These are phyloP conservation scores for Colletotrichum sojae DNA, from an alignment of 2,329 filamentous ascomycete genomes.

Conservation along the genomic window DNA sequence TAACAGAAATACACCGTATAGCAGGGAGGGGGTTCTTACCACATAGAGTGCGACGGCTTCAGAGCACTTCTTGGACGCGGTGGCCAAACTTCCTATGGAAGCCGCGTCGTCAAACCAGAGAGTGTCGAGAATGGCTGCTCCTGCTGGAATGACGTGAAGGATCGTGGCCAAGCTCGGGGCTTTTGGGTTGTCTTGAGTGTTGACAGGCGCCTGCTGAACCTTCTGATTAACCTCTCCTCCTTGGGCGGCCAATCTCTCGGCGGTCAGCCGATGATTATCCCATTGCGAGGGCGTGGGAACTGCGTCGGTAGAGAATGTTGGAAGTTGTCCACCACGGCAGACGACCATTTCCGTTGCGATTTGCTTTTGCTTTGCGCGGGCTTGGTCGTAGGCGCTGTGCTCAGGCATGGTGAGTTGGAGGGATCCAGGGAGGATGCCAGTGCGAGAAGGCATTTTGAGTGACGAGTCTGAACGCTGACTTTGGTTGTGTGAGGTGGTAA, in stretches of 20 bases:
- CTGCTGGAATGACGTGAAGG: background rate
- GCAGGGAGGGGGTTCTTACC: background rate
- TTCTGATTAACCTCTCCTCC: too few relatives aligned
- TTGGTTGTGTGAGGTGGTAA: too few relatives aligned
- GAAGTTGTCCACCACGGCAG: background rate
- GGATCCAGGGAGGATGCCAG: too few relatives aligned
- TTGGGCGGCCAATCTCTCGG: background rate
- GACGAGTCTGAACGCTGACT: too few relatives aligned
- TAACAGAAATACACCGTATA: background rate
- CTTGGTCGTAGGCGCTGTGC: background rate
- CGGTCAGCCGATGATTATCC: background rate
- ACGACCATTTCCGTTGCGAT: background rate
- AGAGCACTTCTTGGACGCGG: constrained; percentile 16
- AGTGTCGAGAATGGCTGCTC: background rate
- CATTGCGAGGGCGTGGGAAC: background rate
- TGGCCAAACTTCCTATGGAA: constrained; percentile 15
- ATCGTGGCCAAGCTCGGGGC: background rate
- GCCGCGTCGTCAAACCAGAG: constrained; percentile 14
- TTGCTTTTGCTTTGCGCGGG: background rate
- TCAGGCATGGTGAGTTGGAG: too few relatives aligned
- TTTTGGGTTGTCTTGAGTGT: too few relatives aligned
- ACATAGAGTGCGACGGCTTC: constrained; percentile 10
- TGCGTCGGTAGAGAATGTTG: background rate
- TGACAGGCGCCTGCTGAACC: too few relatives aligned
- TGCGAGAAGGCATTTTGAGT: too few relatives aligned